Base-by-base conservation (phyloP, 1,139 yeast species). In the Protomyces pachydermus region DNA sequence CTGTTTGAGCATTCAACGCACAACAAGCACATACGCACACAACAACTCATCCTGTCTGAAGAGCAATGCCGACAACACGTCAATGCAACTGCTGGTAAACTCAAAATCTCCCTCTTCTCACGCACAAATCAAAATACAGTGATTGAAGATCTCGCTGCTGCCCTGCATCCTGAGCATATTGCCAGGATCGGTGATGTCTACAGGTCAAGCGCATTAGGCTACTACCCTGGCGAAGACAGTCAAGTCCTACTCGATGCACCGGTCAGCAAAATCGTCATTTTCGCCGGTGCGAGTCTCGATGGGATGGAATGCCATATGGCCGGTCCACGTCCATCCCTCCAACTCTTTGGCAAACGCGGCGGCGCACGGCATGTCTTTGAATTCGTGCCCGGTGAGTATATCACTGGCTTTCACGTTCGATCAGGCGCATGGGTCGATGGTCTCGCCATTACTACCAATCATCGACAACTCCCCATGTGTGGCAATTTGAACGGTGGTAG, bases 381-480 rank as follows among this genome's bases (percentile, higher is more conserved):
- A 1, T 72, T 91, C 9, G 76, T 77, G 1, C 75, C 74, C 0
- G 88, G 84, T 42, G 97, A 91, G 72, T 68, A 70, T 10, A 77
- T 93, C 8, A 73, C 78, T 3, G 87, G 86, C 50, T 78, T 91
- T 65, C 80, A 81, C 64, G 77, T 90, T 55, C 80, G 96, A 68
- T 79, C 84, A 60, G 98, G 98, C 5, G 85, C 82, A 1, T 93
- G 98, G 97, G 78, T 93, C 16, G 98, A 93, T 77, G 96, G 87
- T 1, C 76, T 89, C 20, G 95, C 88, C 71, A 74, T 86, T 42
- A 73, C 82, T 6, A 83, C 95, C 20, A 82, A 79, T 67, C 58
- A 65, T n/a, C 67, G 73, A 42, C 16, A 5, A 18, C 14, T 34
- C 9, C 35, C 28, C 3, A 20, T 52, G 16, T 58, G 28, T 39